Percentiles rank a stretch among this genome's conserved stretches.
Conservation (phyloP, 163 green algal species). For the Scenedesmus sp. region DNA sequence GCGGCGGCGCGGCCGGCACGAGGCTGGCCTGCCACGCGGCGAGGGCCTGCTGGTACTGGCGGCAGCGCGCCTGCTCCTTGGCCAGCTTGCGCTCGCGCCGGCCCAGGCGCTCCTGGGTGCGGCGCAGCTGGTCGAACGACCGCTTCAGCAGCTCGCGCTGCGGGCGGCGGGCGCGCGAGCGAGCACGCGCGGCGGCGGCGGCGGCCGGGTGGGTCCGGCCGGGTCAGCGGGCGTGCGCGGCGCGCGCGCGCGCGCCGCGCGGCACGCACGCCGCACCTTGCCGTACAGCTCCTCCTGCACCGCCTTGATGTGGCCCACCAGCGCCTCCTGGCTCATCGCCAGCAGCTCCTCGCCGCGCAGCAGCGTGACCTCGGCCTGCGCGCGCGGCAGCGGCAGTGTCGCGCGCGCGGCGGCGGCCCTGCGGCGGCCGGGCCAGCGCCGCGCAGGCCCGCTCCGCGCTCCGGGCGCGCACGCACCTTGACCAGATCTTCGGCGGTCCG, state of each 20-base stretch:
- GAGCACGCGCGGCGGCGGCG: too few relatives aligned
- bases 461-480: too few relatives aligned
- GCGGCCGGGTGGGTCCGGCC: too few relatives aligned
- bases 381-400: too few relatives aligned
- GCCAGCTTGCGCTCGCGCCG: slow-evolving; percentile 39
- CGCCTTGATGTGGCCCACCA: slow-evolving; percentile 13
- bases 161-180: too few relatives aligned
- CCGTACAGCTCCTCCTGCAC: slow-evolving; percentile 34
- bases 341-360: slow-evolving; percentile 15
- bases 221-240: too few relatives aligned
- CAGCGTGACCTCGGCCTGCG: slow-evolving; percentile 24
- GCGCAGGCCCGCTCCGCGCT: too few relatives aligned
- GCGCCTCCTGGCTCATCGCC: slow-evolving; percentile 5
- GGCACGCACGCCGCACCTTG: slow-evolving; percentile 41
- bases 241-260: too few relatives aligned
- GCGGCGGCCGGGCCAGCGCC: too few relatives aligned
- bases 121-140: slow-evolving; percentile 38
- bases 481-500: too few relatives aligned
- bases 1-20: neutral
- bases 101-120: slow-evolving; percentile 40
- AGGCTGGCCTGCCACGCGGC: slow-evolving; percentile 31
- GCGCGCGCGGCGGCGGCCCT: too few relatives aligned
- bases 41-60: slow-evolving; percentile 31
- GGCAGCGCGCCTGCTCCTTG: slow-evolving; percentile 39
- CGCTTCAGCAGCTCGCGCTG: slow-evolving; percentile 41